phyloP scores from a whole-genome alignment of 805 yeast species.

The Wickerhamiella kazuoi region DNA sequence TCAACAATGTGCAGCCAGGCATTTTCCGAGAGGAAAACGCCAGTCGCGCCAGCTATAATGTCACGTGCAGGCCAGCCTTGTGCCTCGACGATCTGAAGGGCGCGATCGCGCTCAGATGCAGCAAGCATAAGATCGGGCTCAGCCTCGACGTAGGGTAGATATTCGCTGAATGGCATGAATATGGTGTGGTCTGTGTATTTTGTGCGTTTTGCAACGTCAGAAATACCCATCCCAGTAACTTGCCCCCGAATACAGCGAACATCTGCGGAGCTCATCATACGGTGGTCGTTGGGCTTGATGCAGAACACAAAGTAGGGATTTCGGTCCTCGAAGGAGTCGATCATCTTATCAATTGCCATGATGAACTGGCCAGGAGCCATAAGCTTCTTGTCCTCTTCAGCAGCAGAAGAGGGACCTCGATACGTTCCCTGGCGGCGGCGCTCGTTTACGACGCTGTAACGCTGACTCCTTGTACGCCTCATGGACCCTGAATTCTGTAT shows the following conservation, averaged over 20 bases:
- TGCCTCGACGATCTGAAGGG: conserved; percentile 14
- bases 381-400: conserved; percentile 5
- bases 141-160: conserved; percentile 16
- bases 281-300: conserved; percentile 26
- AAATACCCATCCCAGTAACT: conserved; percentile 24
- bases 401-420: conserved; percentile 4
- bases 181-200: conserved; percentile 23
- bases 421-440: conserved; percentile 5
- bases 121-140: conserved; percentile 12
- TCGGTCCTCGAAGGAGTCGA: conserved; percentile 23
- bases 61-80: conserved; percentile 24
- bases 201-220: conserved; percentile 25
- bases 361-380: conserved; percentile 15
- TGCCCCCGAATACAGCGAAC: conserved; percentile 28
- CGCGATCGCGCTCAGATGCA: conserved; percentile 20
- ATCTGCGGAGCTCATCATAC: conserved; percentile 23
- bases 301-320: conserved; percentile 27
- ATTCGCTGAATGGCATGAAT: conserved; percentile 24
- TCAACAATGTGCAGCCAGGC: conserved; percentile 26
- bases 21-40: conserved; percentile 24
- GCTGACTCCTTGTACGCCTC: conserved; percentile 2
- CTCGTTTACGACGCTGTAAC: conserved; percentile 8
- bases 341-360: conserved; percentile 20
- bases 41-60: conserved; percentile 24
- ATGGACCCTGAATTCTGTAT: conserved; percentile 6